Conservation (phyloP, 2,329 filamentous ascomycete genomes). For the Phyllosticta citriasiana region DNA sequence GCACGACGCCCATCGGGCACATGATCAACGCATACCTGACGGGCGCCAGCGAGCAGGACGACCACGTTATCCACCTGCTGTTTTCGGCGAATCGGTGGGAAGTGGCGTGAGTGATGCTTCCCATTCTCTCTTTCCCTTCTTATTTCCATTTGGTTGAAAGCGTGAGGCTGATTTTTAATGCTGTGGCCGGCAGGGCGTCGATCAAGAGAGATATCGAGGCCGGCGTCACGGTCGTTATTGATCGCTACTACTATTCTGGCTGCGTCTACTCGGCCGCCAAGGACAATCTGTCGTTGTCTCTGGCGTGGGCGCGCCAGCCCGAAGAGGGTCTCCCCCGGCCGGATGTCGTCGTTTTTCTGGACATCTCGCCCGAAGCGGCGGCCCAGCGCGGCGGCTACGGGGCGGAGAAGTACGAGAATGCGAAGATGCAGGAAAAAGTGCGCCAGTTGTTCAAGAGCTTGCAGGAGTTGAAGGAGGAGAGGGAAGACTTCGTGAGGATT, state of each 20-base stretch:
- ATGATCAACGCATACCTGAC: slow-evolving; percentile 80
- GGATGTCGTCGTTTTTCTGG: slow-evolving; percentile 79
- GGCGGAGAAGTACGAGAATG: slow-evolving; percentile 77
- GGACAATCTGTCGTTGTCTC: slow-evolving; percentile 54
- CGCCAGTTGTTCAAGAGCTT: slow-evolving; percentile 58
- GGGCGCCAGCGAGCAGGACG: slow-evolving; percentile 62
- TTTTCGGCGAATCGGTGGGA: slow-evolving; percentile 94
- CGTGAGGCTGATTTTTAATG: background rate
- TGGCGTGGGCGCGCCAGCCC: slow-evolving; percentile 74
- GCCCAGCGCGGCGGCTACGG: slow-evolving; percentile 77
- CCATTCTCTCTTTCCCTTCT: background rate
- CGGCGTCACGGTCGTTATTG: slow-evolving; percentile 71
- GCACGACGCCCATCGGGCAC: slow-evolving; percentile 72
- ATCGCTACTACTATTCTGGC: slow-evolving; percentile 92
- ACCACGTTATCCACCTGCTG: slow-evolving; percentile 81
- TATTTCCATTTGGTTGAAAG: background rate
- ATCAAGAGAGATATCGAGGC: slow-evolving; percentile 16
- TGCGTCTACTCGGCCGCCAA: slow-evolving; percentile 92
- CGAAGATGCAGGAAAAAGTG: slow-evolving; percentile 71
- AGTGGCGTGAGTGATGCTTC: slow-evolving; percentile 27
- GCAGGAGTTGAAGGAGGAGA: slow-evolving; percentile 37
- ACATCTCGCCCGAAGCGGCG: slow-evolving; percentile 65
- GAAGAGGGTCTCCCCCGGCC: slow-evolving; percentile 81
- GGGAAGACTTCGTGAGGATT: slow-evolving; percentile 43
- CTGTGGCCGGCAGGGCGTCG: background rate